Evolutionary conservation across 2,329 filamentous ascomycete genomes (phyloP), one percentile per base, ranked within the genome.

Genomic region (Paraphoma sp.): DNA sequence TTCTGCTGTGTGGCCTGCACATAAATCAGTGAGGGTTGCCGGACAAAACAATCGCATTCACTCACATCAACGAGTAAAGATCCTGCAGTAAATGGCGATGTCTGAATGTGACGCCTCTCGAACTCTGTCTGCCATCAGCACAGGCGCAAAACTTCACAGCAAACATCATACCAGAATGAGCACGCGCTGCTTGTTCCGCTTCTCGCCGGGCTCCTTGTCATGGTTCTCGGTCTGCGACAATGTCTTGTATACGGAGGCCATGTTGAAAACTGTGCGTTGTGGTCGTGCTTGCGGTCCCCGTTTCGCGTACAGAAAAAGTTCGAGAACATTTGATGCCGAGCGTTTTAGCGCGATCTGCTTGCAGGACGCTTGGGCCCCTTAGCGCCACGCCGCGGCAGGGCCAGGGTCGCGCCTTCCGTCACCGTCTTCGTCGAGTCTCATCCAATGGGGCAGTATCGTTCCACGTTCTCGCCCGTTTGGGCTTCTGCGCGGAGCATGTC

Each of bases 31-130:
- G 53, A 53, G 36, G 23, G 45, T 47, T 42, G 30, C 12, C 9
- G 12, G n/a, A 16, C 23, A 33, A 6, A 12, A n/a, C 8, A 11
- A 29, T 16, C 2, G 28, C n/a, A 14, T 18, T 16, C 18, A 52
- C 69, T 38, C 33, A 75, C 73, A 99, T 88, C 78, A 99, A 88
- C 30, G 90, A 85, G 55, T 92, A 87, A 46, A 99, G 84, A 73
- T 99, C 95, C 72, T 93, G 91, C 60, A 99, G 85, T 43, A 99
- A 84, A 80, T 99, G 95, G 43, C 95, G 90, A 78, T 97, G 95
- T 78, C 94, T 96, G 57, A 91, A 93, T 33, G 94, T 97, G 51
- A 98, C 92, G 62, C 95, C 95, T 81, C 95, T 85, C 23, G 93
- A 97, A 28, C 92, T 95, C 72, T 74, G 48, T 23, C 2, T 6